Evolutionary conservation across 2,329 filamentous ascomycete genomes (phyloP).

Genomic region (Monilinia vaccinii-corymbosi): DNA sequence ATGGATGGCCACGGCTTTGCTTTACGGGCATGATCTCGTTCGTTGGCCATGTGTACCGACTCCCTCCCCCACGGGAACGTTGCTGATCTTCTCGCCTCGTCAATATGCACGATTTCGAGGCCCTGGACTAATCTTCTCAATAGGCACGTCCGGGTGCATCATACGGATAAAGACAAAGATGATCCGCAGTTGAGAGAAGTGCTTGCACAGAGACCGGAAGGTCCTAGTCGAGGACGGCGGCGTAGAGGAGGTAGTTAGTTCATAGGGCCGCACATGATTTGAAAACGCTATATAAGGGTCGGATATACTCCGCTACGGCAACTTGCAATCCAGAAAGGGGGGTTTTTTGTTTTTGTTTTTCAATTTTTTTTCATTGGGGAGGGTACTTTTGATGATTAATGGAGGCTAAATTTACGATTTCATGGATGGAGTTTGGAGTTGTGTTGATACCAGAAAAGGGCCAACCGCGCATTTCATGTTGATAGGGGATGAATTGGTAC

Average conservation of each 20-base stretch:
- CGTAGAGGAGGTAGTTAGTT: conserved; percentile 36
- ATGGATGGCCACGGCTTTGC: neutral
- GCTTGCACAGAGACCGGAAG: conserved; percentile 75
- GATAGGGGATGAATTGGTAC: neutral
- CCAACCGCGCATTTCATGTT: neutral
- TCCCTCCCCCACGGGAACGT: too few species aligned
- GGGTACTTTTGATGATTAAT: neutral
- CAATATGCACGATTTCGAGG: neutral
- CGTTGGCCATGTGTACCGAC: too few species aligned
- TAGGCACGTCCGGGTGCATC: conserved; percentile 89
- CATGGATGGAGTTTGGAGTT: conserved; percentile 13
- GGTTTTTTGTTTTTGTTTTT: too few species aligned
- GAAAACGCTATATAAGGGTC: neutral
- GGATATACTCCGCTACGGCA: neutral
- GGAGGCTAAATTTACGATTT: neutral
- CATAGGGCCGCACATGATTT: neutral
- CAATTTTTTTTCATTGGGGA: neutral
- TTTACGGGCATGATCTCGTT: neutral
- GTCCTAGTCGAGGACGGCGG: conserved; percentile 70
- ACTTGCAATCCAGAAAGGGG: neutral
- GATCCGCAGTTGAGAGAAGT: conserved; percentile 75
- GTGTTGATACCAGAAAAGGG: conserved; percentile 8
- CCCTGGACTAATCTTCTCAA: conserved; percentile 3
- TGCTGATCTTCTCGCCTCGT: too few species aligned
- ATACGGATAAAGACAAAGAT: conserved; percentile 81